Evolutionary conservation across 805 yeast genomes (phyloP).

Genomic region (Clavispora asparagi): DNA sequence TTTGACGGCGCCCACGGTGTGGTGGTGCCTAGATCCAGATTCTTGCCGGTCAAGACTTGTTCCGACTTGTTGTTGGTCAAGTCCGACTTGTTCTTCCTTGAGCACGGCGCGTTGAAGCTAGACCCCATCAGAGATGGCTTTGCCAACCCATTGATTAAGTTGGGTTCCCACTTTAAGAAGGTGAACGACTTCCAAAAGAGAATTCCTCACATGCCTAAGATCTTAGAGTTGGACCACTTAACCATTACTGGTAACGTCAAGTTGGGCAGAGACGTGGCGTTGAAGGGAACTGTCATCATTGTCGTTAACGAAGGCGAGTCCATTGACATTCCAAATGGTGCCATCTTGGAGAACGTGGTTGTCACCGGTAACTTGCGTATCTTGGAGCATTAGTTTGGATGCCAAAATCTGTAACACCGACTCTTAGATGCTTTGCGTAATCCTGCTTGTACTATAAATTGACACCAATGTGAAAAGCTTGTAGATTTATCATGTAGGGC

Average conservation of each 20-base stretch:
- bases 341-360: conserved; percentile 91
- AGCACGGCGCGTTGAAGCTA: conserved; percentile 84
- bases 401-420: neutral
- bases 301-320: conserved; percentile 96
- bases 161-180: conserved; percentile 95
- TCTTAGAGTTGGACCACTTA: conserved; percentile 92
- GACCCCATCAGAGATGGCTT: conserved; percentile 86
- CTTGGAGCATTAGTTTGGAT: conserved; percentile 65
- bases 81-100: conserved; percentile 85
- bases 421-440: neutral
- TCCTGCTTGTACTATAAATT: neutral
- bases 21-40: conserved; percentile 96
- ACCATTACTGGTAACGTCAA: conserved; percentile 96
- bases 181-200: conserved; percentile 86
- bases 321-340: conserved; percentile 96
- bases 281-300: conserved; percentile 95
- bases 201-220: conserved; percentile 92
- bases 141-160: conserved; percentile 88
- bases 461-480: neutral
- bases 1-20: conserved; percentile 95
- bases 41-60: conserved; percentile 96
- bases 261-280: conserved; percentile 82
- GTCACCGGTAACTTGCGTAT: conserved; percentile 95
- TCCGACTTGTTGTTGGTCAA: conserved; percentile 92
- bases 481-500: too few species aligned